A percentile compares a stretch with the other conserved stretches of the same genome.
Evolutionary conservation across 2,329 filamentous ascomycete species (phyloP).

Genomic region (Penicillium nordicum): DNA sequence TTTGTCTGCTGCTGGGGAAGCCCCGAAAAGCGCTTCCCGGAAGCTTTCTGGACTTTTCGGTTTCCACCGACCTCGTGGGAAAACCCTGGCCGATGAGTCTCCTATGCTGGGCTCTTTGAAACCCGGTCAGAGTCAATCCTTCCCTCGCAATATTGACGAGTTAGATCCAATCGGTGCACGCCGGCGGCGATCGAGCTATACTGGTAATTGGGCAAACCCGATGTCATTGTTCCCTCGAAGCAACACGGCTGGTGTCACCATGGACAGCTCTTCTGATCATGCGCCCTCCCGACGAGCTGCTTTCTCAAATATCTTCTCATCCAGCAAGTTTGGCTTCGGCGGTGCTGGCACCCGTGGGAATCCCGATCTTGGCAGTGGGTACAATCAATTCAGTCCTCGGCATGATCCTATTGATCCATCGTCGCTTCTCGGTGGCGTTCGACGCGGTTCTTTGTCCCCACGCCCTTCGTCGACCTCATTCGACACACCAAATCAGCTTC

Average conservation of each 20-base stretch:
- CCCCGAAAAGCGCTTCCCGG: conserved; percentile 46
- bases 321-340: conserved; percentile 39
- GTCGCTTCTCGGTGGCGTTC: conserved; percentile 42
- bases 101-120: conserved; percentile 58
- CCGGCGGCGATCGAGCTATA: conserved; percentile 56
- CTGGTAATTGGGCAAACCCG: conserved; percentile 53
- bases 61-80: conserved; percentile 59
- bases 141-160: conserved; percentile 55
- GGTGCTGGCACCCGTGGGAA: conserved; percentile 30
- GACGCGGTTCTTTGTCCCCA: conserved; percentile 45
- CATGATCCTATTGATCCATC: conserved; percentile 48
- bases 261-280: conserved; percentile 43
- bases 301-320: conserved; percentile 45
- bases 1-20: conserved; percentile 31
- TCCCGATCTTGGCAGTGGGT: conserved; percentile 37
- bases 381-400: conserved; percentile 47
- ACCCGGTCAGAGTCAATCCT: conserved; percentile 60
- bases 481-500: conserved; percentile 55
- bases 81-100: conserved; percentile 58
- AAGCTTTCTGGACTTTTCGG: conserved; percentile 58
- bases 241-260: conserved; percentile 43
- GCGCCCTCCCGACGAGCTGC: conserved; percentile 39
- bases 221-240: conserved; percentile 48
- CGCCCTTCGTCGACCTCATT: conserved; percentile 54
- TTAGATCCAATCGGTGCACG: conserved; percentile 50